Evolutionary conservation across 331 rosid genomes (phyloP), one percentile per base, ranked within the genome.

Genomic region (Pyrus hybrid): DNA sequence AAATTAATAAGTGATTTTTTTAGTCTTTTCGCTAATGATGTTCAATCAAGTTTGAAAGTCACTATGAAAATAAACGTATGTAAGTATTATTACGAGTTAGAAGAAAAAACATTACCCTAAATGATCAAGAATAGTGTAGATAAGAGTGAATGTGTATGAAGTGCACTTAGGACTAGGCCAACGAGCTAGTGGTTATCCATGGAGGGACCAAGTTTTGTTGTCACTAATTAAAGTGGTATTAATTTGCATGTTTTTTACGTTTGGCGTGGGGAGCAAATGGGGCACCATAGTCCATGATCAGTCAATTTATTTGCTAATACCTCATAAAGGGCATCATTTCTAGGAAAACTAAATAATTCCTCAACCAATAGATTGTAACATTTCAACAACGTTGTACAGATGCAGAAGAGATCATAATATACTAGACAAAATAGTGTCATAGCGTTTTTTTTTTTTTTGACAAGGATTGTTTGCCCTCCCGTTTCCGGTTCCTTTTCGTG

Each of bases 231-330:
- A 70, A 68, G 77, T 74, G 13, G 37, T 57, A 21, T 25, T 74
- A n/a, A 29, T 57, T 57, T 25, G 45, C 64, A 73, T 35, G 70
- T 86, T 79, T 81, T 75, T 28, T 18, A 49, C 0, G 18, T 65
- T 60, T 71, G 67, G 91, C 91, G 88, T 82, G 91, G 86, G 88
- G 82, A 67, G 76, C 89, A 80, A 49, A 68, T 77, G 90, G 88
- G 91, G 64, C 93, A 87, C 71, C 73, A 41, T 77, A 57, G 72
- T 79, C 82, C 79, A 51, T 74, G 68, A 45, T 57, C 56, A 62
- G 58, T 76, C 77, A 74, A 70, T 79, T 76, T 13, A 79, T 51
- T 16, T 82, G 60, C 75, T 81, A 84, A 82, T 58, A 57, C 13
- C 41, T 49, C 56, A 49, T 16, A 49, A 49, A 16, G 56, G 8